phyloP scores from a whole-genome alignment of 1,284 basidiomycete genomes.

The Trametes hirsuta region DNA sequence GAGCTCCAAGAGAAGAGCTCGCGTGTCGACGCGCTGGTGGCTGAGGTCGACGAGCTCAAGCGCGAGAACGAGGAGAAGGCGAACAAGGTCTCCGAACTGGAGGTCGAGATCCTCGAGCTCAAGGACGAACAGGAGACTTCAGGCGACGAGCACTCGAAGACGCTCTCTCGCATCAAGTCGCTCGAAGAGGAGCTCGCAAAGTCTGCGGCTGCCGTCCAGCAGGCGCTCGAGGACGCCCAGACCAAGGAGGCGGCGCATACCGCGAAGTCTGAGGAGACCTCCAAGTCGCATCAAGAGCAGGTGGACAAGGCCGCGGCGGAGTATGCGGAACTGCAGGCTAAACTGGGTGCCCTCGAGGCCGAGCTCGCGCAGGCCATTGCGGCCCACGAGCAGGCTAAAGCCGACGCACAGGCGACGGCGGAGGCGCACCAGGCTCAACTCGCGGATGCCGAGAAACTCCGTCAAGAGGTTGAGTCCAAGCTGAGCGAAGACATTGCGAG shows the following conservation, averaged over 20 bases:
- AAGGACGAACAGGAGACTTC: conserved; percentile 69
- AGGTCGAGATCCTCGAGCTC: conserved; percentile 78
- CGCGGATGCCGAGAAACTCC: conserved; percentile 50
- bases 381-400: conserved; percentile 52
- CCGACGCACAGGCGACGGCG: conserved; percentile 45
- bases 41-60: conserved; percentile 60
- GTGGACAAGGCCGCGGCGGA: conserved; percentile 49
- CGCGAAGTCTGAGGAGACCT: conserved; percentile 44
- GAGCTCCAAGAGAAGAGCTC: conserved; percentile 49
- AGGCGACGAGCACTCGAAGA: conserved; percentile 58
- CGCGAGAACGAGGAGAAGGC: conserved; percentile 75
- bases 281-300: conserved; percentile 49
- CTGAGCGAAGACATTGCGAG: conserved; percentile 60
- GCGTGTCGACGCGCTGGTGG: conserved; percentile 48
- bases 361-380: conserved; percentile 49
- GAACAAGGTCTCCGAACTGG: conserved; percentile 76
- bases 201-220: conserved; percentile 50
- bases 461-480: conserved; percentile 54
- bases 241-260: conserved; percentile 53
- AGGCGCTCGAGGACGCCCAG: conserved; percentile 54
- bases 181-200: conserved; percentile 56
- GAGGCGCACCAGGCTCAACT: conserved; percentile 52
- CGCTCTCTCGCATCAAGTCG: conserved; percentile 49
- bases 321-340: conserved; percentile 46
- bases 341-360: conserved; percentile 49